Evolutionary conservation across 2,329 filamentous ascomycete genomes (phyloP).

Genomic region (Metarhizium robertsii): DNA sequence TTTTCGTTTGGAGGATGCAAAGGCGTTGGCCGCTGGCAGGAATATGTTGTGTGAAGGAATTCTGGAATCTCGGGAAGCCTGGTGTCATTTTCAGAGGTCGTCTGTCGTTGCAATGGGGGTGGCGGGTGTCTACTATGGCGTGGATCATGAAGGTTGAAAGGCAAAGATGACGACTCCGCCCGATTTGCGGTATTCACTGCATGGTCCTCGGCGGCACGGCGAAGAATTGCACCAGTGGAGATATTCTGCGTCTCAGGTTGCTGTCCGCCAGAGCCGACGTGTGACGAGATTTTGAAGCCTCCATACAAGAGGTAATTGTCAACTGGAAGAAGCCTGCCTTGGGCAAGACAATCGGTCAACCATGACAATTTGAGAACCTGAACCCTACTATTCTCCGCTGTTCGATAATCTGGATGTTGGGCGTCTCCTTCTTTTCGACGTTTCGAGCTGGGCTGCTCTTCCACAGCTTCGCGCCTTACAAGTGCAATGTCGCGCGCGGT

Average conservation of each 20-base stretch:
- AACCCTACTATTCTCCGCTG: constrained; percentile 18
- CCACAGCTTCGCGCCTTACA: constrained; percentile 2
- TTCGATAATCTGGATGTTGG: not conserved
- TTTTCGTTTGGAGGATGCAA: constrained; percentile 58
- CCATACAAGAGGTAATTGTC: constrained; percentile 45
- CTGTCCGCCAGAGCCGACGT: not conserved
- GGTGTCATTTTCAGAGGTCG: constrained; percentile 67
- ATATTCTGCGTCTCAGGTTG: not conserved
- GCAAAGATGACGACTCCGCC: constrained; percentile 1
- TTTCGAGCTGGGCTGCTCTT: constrained; percentile 9
- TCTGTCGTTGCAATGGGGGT: constrained; percentile 48
- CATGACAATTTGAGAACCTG: constrained; percentile 51
- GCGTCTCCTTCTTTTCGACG: constrained; percentile 9
- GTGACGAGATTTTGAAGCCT: constrained; percentile 27
- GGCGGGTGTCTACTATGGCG: constrained; percentile 9
- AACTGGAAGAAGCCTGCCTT: constrained; percentile 34
- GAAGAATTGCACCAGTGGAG: constrained; percentile 8
- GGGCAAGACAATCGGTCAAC: constrained; percentile 43
- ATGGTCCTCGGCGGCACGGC: constrained; percentile 12
- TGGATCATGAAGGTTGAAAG: not conserved
- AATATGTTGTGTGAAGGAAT: constrained; percentile 54
- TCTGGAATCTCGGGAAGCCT: constrained; percentile 56
- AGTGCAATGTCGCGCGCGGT: not conserved
- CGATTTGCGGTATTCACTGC: constrained; percentile 1
- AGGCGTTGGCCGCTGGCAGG: constrained; percentile 72